Evolutionary conservation across 2,329 filamentous ascomycete genomes (phyloP).

Genomic region (Fusarium hainanense): DNA sequence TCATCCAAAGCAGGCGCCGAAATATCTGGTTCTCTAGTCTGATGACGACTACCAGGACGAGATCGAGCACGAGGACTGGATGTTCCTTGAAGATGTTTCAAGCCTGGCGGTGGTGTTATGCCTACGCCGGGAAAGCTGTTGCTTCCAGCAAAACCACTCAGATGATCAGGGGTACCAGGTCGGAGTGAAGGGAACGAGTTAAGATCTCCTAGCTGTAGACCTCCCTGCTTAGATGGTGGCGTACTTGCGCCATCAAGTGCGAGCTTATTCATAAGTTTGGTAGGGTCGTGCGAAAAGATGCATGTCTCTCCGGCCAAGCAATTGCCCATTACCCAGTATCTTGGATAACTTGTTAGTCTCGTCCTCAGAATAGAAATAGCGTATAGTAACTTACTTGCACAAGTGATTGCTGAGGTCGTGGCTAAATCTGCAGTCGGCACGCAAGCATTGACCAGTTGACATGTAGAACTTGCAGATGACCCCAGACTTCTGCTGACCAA

Average conservation of each 20-base stretch:
- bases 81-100: conserved; percentile 71
- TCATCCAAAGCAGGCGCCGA: conserved; percentile 86
- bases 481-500: conserved; percentile 80
- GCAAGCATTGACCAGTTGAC: conserved; percentile 92
- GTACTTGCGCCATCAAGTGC: conserved; percentile 76
- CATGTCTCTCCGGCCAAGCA: conserved; percentile 94
- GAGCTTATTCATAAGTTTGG: conserved; percentile 84
- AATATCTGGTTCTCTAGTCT: conserved; percentile 67
- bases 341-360: conserved; percentile 50
- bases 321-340: conserved; percentile 96
- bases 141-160: conserved; percentile 64
- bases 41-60: conserved; percentile 83
- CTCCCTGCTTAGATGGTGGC: conserved; percentile 71
- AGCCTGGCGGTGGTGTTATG: conserved; percentile 74
- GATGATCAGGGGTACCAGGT: conserved; percentile 68
- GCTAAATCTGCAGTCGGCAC: conserved; percentile 96
- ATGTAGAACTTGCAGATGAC: conserved; percentile 98
- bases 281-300: conserved; percentile 96
- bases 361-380: not conserved
- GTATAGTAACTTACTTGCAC: conserved; percentile 82
- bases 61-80: conserved; percentile 79
- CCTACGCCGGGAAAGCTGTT: conserved; percentile 64
- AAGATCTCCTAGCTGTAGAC: conserved; percentile 84
- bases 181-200: conserved; percentile 85
- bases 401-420: conserved; percentile 95